Evolutionary conservation across 768 basidiomycete genomes (phyloP).

Genomic region (Calocybe indica): DNA sequence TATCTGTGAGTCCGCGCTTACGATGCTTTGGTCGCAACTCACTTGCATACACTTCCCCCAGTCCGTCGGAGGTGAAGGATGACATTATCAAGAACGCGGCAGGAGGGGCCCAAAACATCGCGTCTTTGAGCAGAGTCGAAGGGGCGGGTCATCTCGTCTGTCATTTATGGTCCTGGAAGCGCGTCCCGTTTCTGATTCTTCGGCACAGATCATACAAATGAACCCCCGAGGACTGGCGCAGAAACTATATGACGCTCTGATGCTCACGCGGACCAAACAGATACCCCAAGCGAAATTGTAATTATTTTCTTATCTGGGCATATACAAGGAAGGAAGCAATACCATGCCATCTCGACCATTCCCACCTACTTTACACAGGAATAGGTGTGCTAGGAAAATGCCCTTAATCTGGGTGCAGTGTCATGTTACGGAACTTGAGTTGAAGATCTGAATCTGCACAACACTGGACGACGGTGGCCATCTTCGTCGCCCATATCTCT

Average conservation of each 20-base stretch:
- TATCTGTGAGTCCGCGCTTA: slow-evolving; percentile 25
- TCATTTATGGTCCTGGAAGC: neutral
- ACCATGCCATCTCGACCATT: too few species aligned
- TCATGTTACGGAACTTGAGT: too few species aligned
- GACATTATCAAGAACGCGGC: slow-evolving; percentile 27
- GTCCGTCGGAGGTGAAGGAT: slow-evolving; percentile 27
- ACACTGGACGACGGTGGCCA: neutral
- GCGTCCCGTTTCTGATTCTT: neutral
- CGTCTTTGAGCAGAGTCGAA: slow-evolving; percentile 29
- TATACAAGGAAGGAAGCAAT: too few species aligned
- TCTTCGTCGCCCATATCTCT: neutral
- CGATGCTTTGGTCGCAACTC: neutral
- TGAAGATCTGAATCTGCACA: too few species aligned
- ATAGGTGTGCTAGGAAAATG: too few species aligned
- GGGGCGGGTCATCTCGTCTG: slow-evolving; percentile 37
- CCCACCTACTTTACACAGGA: too few species aligned
- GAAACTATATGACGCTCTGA: slow-evolving; percentile 31
- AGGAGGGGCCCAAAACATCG: slow-evolving; percentile 29
- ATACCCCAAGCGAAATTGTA: slow-evolving; percentile 6
- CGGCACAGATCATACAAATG: slow-evolving; percentile 20
- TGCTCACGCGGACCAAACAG: neutral
- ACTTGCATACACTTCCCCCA: slow-evolving; percentile 7
- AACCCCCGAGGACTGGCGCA: slow-evolving; percentile 25
- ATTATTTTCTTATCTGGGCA: neutral
- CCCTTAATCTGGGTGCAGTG: too few species aligned